Evolutionary conservation across 2,329 filamentous ascomycete species (phyloP).

Genomic region (Phyllosticta citrichinensis): DNA sequence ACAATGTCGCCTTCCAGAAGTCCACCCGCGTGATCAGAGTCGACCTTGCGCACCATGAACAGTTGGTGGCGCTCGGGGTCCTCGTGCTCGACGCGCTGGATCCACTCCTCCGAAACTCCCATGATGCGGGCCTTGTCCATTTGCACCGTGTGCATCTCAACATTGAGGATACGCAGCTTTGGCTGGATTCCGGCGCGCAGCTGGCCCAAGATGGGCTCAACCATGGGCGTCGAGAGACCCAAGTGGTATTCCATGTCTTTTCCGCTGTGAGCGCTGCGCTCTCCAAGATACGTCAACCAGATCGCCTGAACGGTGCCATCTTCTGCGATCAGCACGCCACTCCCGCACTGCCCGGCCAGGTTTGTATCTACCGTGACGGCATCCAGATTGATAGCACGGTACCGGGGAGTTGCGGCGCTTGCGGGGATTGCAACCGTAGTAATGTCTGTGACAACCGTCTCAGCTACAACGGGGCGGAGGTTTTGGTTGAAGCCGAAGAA

Average conservation of each 20-base stretch:
- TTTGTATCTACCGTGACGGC: slow-evolving; percentile 89
- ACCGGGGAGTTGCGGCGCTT: slow-evolving; percentile 81
- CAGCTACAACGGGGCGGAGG: slow-evolving; percentile 81
- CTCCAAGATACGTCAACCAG: slow-evolving; percentile 94
- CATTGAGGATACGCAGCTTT: slow-evolving; percentile 78
- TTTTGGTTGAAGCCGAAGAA: slow-evolving; percentile 99
- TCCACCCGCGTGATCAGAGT: slow-evolving; percentile 51
- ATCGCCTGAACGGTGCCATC: slow-evolving; percentile 90
- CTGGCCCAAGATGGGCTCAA: slow-evolving; percentile 79
- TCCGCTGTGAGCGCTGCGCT: slow-evolving; percentile 65
- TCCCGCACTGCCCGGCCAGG: slow-evolving; percentile 78
- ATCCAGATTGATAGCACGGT: slow-evolving; percentile 85
- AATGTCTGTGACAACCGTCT: slow-evolving; percentile 93
- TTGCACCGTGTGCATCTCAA: slow-evolving; percentile 89
- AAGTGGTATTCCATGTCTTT: slow-evolving; percentile 96
- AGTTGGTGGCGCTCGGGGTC: slow-evolving; percentile 92
- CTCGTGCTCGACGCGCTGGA: slow-evolving; percentile 74
- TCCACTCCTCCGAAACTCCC: slow-evolving; percentile 95
- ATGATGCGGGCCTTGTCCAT: slow-evolving; percentile 97
- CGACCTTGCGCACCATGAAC: slow-evolving; percentile 94
- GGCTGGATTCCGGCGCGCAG: slow-evolving; percentile 73
- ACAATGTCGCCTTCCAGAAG: slow-evolving; percentile 88
- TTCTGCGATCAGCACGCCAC: slow-evolving; percentile 79
- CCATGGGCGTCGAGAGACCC: slow-evolving; percentile 76
- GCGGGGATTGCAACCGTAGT: slow-evolving; percentile 94